A percentile compares a stretch with the other conserved stretches of the same genome.
These are phyloP conservation scores for Senecio squalidus DNA, from an alignment of 140 eudicot genomes.

Conservation along the genomic window DNA sequence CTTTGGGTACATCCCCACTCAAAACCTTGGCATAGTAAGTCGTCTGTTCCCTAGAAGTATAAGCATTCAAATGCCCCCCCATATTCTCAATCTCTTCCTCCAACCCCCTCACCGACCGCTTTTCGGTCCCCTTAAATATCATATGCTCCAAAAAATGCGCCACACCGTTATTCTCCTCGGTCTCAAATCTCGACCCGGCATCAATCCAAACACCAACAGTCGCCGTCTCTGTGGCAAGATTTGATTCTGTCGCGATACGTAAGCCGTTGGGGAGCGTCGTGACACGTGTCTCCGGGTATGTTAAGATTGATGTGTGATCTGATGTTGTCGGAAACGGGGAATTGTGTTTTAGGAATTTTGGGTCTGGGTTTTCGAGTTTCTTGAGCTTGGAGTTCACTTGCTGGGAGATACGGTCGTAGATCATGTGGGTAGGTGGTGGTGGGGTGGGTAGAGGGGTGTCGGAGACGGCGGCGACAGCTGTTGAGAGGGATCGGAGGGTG, in stretches of 20 bases:
- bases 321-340: constrained; percentile 57
- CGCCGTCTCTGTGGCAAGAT: constrained; percentile 55
- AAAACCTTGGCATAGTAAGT: constrained; percentile 68
- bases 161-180: constrained; percentile 71
- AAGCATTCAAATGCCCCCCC: constrained; percentile 97
- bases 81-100: constrained; percentile 96
- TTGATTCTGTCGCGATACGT: constrained; percentile 88
- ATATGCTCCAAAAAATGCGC: constrained; percentile 88
- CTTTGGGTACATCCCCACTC: constrained; percentile 55
- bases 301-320: constrained; percentile 62
- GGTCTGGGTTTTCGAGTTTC: constrained; percentile 58
- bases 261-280: constrained; percentile 92
- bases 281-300: constrained; percentile 69
- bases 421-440: constrained; percentile 69
- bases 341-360: constrained; percentile 56
- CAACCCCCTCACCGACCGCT: constrained; percentile 44
- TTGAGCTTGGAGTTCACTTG: constrained; percentile 58
- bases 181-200: constrained; percentile 80
- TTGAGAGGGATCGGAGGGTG: constrained; percentile 12
- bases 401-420: constrained; percentile 78
- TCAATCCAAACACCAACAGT: constrained; percentile 95
- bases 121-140: constrained; percentile 80
- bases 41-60: constrained; percentile 80
- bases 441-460: constrained; percentile 38
- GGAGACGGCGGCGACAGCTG: constrained; percentile 39